These are phyloP conservation scores for Eutrema heterophyllum DNA, from an alignment of 345 rosid genomes.

Conservation along the genomic window DNA sequence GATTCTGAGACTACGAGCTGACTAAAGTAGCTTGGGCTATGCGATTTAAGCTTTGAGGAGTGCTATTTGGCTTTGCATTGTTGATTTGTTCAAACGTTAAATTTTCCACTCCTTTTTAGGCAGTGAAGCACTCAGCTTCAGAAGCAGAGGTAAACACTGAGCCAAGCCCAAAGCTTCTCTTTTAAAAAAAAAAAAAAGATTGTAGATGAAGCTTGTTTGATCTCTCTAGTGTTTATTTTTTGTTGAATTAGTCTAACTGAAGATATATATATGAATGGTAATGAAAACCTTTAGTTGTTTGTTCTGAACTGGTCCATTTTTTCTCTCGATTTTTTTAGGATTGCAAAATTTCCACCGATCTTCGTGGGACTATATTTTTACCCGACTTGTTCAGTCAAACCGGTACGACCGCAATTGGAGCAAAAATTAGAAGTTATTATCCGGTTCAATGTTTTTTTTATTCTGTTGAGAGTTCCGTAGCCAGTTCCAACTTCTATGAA, in stretches of 20 bases:
- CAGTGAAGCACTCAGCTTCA: conserved; percentile 12
- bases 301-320: neutral
- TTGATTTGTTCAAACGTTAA: conserved; percentile 9
- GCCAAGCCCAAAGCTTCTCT: neutral
- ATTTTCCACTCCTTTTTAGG: neutral
- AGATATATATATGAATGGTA: neutral
- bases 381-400: neutral
- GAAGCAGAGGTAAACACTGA: conserved; percentile 10
- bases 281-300: neutral
- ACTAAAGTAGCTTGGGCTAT: conserved; percentile 38
- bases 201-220: conserved; percentile 18
- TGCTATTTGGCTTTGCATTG: conserved; percentile 4
- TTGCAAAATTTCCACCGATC: too few species aligned
- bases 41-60: neutral
- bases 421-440: too few species aligned
- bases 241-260: neutral
- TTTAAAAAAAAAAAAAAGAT: neutral
- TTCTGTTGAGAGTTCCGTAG: too few species aligned
- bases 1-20: conserved; percentile 78
- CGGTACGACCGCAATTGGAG: too few species aligned
- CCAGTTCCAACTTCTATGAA: neutral
- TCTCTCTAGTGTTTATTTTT: neutral
- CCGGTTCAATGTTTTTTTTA: too few species aligned
- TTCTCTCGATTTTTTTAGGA: neutral
- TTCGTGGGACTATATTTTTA: too few species aligned